Conservation (phyloP, 2,329 filamentous ascomycete genomes). For the Hortaea werneckii region DNA sequence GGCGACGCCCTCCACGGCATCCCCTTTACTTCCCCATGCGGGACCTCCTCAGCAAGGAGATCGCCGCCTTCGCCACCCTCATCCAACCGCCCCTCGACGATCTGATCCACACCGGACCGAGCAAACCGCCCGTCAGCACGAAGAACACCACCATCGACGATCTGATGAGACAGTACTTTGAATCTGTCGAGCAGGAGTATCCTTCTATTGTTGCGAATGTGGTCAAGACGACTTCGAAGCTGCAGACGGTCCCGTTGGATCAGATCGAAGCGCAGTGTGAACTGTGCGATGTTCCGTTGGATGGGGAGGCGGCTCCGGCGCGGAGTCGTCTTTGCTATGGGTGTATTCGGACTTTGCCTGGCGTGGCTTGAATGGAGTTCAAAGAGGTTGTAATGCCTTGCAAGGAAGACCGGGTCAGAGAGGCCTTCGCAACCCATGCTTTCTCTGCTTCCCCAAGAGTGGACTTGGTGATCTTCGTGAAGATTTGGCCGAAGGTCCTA, state of each 20-base stretch:
- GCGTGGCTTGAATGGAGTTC: background rate
- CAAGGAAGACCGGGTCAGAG: no score
- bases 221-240: slow-evolving; percentile 78
- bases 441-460: no score
- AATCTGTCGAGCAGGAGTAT: slow-evolving; percentile 73
- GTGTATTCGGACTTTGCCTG: slow-evolving; percentile 37
- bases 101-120: slow-evolving; percentile 20
- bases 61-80: slow-evolving; percentile 51
- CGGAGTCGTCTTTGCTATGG: slow-evolving; percentile 55
- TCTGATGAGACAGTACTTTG: slow-evolving; percentile 81
- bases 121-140: slow-evolving; percentile 44
- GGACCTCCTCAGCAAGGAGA: slow-evolving; percentile 74
- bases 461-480: no score
- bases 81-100: slow-evolving; percentile 30
- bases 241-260: slow-evolving; percentile 42
- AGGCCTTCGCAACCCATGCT: no score
- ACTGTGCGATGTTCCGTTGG: slow-evolving; percentile 58
- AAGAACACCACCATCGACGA: slow-evolving; percentile 82
- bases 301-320: slow-evolving; percentile 19
- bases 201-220: slow-evolving; percentile 92
- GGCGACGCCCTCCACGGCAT: slow-evolving; percentile 51
- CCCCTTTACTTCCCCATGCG: slow-evolving; percentile 70
- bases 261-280: slow-evolving; percentile 41
- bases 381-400: background rate
- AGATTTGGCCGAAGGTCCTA: no score